Conservation (phyloP, 495 filamentous ascomycete genomes). For the Sporormia fimetaria region DNA sequence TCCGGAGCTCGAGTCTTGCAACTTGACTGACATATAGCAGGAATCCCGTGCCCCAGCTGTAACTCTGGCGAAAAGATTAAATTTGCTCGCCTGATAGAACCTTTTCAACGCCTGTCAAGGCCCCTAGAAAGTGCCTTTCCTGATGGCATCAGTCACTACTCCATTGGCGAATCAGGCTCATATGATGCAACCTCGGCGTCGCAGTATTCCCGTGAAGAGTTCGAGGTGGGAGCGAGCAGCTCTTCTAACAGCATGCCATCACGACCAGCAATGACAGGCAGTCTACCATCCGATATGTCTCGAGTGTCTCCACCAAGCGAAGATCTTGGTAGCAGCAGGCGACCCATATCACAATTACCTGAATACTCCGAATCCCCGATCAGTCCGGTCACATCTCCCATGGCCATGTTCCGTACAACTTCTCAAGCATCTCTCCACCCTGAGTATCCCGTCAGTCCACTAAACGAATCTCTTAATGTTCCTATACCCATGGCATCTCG, state of each 20-base stretch:
- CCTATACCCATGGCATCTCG: slow-evolving; percentile 14
- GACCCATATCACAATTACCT: slow-evolving; percentile 3
- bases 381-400: slow-evolving; percentile 2
- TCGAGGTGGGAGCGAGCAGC: slow-evolving; percentile 10
- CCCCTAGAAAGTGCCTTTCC: slow-evolving; percentile 9
- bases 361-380: slow-evolving; percentile 15
- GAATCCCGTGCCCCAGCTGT: slow-evolving; percentile 20
- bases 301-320: slow-evolving; percentile 6
- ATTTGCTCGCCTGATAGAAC: slow-evolving; percentile 19
- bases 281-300: slow-evolving; percentile 4
- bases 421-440: slow-evolving; percentile 3
- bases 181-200: slow-evolving; percentile 14
- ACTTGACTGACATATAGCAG: no score
- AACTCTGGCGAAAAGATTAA: slow-evolving; percentile 20
- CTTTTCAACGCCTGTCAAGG: slow-evolving; percentile 13
- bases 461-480: slow-evolving; percentile 19
- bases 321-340: not conserved
- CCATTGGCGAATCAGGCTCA: slow-evolving; percentile 13
- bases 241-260: slow-evolving; percentile 10
- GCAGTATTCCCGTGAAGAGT: not conserved
- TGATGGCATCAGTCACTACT: slow-evolving; percentile 19
- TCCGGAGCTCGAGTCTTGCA: no score
- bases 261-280: slow-evolving; percentile 10
- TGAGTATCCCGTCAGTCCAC: slow-evolving; percentile 19
- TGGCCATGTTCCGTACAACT: not conserved